Percentiles rank a stretch among this genome's conserved stretches.
Conservation (phyloP, 2,329 filamentous ascomycete genomes). For the Simplicillium sp. region DNA sequence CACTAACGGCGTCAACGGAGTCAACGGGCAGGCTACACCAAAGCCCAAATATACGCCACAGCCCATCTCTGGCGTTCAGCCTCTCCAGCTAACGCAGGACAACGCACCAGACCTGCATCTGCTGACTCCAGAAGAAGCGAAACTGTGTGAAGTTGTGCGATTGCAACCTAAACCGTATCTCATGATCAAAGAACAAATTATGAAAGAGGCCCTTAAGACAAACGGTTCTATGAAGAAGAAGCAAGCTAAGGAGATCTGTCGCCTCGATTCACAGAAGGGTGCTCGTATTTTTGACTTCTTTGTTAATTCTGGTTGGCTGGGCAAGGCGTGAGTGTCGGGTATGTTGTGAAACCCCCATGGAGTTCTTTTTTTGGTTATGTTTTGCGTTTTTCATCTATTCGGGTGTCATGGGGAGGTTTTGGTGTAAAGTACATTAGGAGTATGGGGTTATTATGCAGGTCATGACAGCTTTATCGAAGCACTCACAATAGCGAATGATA, state of each 20-base stretch:
- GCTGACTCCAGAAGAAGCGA: constrained; percentile 71
- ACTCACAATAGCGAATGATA: constrained; percentile 3
- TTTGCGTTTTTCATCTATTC: constrained; percentile 3
- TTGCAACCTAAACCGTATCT: constrained; percentile 91
- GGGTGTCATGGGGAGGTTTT: background rate
- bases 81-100: constrained; percentile 63
- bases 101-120: constrained; percentile 77
- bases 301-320: constrained; percentile 85
- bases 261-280: constrained; percentile 76
- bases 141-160: constrained; percentile 75
- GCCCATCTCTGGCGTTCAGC: constrained; percentile 50
- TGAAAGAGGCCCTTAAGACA: constrained; percentile 82
- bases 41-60: constrained; percentile 44
- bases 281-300: constrained; percentile 90
- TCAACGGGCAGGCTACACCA: constrained; percentile 25
- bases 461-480: constrained; percentile 2
- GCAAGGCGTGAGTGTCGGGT: constrained; percentile 52
- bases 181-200: constrained; percentile 85
- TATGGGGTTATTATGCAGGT: background rate
- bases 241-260: constrained; percentile 75
- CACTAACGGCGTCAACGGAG: constrained; percentile 32
- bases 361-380: constrained; percentile 2
- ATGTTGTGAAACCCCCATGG: too few relatives aligned
- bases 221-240: constrained; percentile 91
- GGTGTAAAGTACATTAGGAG: background rate